Base-by-base conservation (phyloP, 495 filamentous ascomycete species). In the Penicillium silybi region DNA sequence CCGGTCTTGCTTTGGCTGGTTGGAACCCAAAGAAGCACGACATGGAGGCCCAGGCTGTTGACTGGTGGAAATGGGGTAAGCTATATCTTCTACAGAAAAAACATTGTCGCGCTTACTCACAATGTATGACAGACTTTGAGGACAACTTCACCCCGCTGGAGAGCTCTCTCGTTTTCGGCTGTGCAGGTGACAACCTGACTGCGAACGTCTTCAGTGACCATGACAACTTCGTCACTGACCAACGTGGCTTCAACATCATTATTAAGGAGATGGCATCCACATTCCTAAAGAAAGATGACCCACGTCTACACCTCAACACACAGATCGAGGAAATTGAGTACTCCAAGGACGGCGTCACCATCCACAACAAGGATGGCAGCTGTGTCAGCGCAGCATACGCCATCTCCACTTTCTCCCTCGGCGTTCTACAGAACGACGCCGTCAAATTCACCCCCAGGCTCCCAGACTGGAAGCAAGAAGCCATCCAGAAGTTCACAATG, bases 141-240 rank as follows among this genome's bases (percentile, higher is more conserved):
- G 78, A 76, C 52, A 68, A 75, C 5, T 76, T 66, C 45, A 49
- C 74, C 6, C 76, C 81, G 50, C 74, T 77, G 53, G 54, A 67
- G 29, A 75, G 71, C 54, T 78, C 75, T 9, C 64, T 74, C 42
- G 60, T 73, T 20, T 79, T 74, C 38, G 63, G 70, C 10, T 62
- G 67, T 26, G 74, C 71, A 16, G 74, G 69, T 18, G 46, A 73
- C 48, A 79, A 79, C 56, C 56, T 74, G 6, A 76, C 75, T 6
- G 77, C 71, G 52, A 72, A 78, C 58, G 68, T 74, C 44, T 79
- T 69, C 49, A 75, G 73, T 17, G 77, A 81, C 9, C 75, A 73
- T 26, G 88, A 89, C 60, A 84, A 88, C 63, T 85, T 80, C 51
- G 84, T 87, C 20, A 70, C 73, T 50, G 87, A 90, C 62, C 77